A percentile compares a stretch with the other conserved stretches of the same genome.
Conservation (phyloP, 2,329 filamentous ascomycete species). For the Dothideomycetes sp. region DNA sequence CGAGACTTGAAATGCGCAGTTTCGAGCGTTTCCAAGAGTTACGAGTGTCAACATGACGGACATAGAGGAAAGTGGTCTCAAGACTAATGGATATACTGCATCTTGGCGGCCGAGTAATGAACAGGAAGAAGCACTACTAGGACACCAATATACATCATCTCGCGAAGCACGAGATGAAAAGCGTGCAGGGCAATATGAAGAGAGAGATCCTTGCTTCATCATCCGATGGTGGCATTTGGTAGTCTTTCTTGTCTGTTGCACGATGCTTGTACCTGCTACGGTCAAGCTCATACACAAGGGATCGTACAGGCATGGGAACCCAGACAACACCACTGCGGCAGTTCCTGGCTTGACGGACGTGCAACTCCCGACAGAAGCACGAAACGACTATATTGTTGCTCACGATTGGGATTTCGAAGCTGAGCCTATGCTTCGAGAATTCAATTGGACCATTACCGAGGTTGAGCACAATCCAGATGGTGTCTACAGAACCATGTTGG, state of each 20-base stretch:
- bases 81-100: too few relatives aligned
- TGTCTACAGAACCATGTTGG: constrained; percentile 28
- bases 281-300: constrained; percentile 7
- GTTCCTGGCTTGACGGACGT: too few relatives aligned
- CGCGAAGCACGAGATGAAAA: constrained; percentile 2
- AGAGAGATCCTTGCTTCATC: constrained; percentile 1
- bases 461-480: constrained; percentile 50
- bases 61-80: too few relatives aligned
- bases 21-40: too few relatives aligned
- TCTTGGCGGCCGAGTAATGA: constrained; percentile 5
- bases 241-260: constrained; percentile 7
- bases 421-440: constrained; percentile 41
- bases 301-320: background rate
- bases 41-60: too few relatives aligned
- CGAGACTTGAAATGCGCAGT: too few relatives aligned
- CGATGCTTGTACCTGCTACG: constrained; percentile 7
- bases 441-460: constrained; percentile 50
- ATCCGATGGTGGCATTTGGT: constrained; percentile 10
- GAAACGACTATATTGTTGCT: constrained; percentile 46
- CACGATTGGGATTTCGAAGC: constrained; percentile 45
- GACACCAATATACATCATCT: background rate
- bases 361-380: background rate
- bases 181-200: constrained; percentile 9
- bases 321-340: too few relatives aligned
- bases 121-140: constrained; percentile 13